Percentiles rank a stretch among this genome's conserved stretches.
Conservation (phyloP, 495 filamentous ascomycete genomes). For the Neurospora sp. region DNA sequence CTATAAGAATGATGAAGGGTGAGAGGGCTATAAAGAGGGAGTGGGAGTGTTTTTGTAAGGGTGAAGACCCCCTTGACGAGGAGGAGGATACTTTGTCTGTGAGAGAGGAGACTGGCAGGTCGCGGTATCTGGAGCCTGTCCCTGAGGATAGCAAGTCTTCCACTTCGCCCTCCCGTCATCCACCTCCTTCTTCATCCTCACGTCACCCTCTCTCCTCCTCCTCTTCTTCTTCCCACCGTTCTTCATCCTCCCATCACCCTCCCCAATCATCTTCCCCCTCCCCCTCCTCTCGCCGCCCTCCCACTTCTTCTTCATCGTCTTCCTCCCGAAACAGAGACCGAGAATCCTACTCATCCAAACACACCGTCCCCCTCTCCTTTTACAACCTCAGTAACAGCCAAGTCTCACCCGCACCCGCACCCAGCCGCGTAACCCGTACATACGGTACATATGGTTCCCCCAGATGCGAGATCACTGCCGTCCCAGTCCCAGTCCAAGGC, state of each 20-base stretch:
- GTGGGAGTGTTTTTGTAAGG: not conserved
- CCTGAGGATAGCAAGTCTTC: not conserved
- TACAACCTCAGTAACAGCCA: not conserved
- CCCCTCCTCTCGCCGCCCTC: not conserved
- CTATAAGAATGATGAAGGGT: constrained; percentile 9
- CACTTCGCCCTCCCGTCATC: not conserved
- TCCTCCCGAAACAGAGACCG: not conserved
- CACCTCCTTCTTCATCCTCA: not conserved
- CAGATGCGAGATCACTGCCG: not conserved
- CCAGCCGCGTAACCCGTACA: not conserved
- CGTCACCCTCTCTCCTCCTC: not conserved
- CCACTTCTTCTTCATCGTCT: not conserved
- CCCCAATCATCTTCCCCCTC: not conserved
- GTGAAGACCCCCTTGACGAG: not conserved
- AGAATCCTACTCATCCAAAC: constrained; percentile 43
- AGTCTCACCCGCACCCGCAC: not conserved
- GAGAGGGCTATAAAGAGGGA: not conserved
- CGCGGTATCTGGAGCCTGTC: not conserved
- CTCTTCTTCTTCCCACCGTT: not conserved
- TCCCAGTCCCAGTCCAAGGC: not conserved
- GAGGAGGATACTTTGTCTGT: not conserved
- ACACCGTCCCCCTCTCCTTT: constrained; percentile 31
- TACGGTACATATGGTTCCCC: not conserved
- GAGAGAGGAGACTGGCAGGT: not conserved
- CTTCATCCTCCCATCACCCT: not conserved